Evolutionary conservation across 2,329 filamentous ascomycete species (phyloP).

Genomic region (Fusarium humuli): DNA sequence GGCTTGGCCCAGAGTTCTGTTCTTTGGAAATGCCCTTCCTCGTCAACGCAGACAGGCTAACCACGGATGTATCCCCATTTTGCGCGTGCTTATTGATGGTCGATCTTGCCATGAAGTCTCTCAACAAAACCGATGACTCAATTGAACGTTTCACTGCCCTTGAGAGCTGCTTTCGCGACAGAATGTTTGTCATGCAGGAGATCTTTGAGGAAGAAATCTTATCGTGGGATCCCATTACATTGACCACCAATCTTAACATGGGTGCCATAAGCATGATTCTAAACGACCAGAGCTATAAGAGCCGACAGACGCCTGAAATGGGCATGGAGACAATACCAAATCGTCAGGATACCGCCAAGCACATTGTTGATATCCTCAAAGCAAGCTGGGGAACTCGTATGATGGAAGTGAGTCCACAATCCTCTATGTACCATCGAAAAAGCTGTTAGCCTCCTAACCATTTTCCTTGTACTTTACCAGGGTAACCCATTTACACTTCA

Average conservation of each 20-base stretch:
- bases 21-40: rapidly evolving
- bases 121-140: rapidly evolving
- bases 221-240: background rate
- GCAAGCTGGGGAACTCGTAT: background rate
- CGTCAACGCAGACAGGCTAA: background rate
- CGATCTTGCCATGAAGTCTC: background rate
- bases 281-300: rapidly evolving
- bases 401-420: background rate
- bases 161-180: no score
- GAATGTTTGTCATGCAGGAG: background rate
- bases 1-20: background rate
- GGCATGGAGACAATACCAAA: background rate
- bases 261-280: background rate
- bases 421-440: background rate
- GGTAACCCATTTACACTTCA: background rate
- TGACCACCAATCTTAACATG: background rate
- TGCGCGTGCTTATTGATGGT: background rate
- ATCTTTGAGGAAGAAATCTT: rapidly evolving
- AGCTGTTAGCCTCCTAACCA: background rate
- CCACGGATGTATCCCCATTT: rapidly evolving
- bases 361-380: background rate
- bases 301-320: background rate
- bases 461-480: background rate
- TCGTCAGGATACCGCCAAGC: background rate
- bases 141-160: background rate